phyloP scores from a whole-genome alignment of 495 filamentous ascomycete genomes.

The Astrothelium macrocarpum region DNA sequence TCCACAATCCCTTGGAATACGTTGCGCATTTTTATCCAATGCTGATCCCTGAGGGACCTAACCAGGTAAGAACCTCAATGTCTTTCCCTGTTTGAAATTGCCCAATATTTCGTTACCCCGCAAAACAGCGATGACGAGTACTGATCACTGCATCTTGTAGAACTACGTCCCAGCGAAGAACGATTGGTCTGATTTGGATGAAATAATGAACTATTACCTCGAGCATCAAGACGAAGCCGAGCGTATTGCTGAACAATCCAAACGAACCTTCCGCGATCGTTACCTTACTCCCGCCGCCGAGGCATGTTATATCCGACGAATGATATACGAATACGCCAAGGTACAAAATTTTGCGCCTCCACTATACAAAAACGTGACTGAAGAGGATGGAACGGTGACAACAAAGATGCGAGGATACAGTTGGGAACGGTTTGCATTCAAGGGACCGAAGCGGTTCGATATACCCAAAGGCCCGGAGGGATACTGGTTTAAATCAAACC shows the following conservation, averaged over 20 bases:
- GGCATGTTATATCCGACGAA: conserved; percentile 11
- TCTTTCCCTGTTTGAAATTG: neutral
- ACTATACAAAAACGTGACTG: neutral
- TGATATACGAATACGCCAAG: conserved; percentile 2
- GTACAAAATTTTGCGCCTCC: conserved; percentile 1
- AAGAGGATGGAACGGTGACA: neutral
- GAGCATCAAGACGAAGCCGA: conserved; percentile 42
- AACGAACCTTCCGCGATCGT: conserved; percentile 8
- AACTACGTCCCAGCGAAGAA: conserved; percentile 50
- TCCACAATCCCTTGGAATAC: conserved; percentile 38
- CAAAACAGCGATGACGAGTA: neutral
- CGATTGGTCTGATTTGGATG: conserved; percentile 47
- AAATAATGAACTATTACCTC: conserved; percentile 43
- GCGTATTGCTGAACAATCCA: conserved; percentile 13
- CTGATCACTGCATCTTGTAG: conserved; percentile 14
- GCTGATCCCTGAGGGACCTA: conserved; percentile 37
- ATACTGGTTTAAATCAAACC: conserved; percentile 1
- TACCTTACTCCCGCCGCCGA: conserved; percentile 14
- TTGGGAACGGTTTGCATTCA: conserved; percentile 4
- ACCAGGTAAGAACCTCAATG: conserved; percentile 20
- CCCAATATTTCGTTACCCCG: neutral
- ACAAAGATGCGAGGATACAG: neutral
- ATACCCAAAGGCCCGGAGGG: neutral
- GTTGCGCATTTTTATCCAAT: conserved; percentile 37
- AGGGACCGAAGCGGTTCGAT: neutral